phyloP scores from a whole-genome alignment of 2,329 filamentous ascomycete genomes.

The Aschersonia sp. region DNA sequence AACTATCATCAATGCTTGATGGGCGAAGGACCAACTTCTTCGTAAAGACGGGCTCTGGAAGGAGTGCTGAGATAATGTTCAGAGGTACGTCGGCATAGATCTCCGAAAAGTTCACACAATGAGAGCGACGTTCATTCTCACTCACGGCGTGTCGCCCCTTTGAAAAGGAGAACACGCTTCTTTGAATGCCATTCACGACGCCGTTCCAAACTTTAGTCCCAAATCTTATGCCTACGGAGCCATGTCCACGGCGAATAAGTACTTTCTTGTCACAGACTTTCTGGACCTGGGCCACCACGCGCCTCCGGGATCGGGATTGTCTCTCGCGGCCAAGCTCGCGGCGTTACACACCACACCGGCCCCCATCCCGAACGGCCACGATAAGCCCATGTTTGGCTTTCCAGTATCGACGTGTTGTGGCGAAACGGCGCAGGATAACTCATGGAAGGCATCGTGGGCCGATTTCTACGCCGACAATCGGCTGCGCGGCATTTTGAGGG shows the following conservation, averaged over 20 bases:
- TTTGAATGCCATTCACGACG: slow-evolving; percentile 63
- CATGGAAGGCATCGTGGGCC: slow-evolving; percentile 59
- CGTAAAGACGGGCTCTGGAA: slow-evolving; percentile 53
- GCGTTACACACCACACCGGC: slow-evolving; percentile 65
- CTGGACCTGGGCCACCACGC: slow-evolving; percentile 44
- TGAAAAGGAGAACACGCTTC: slow-evolving; percentile 61
- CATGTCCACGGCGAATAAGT: slow-evolving; percentile 31
- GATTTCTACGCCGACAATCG: slow-evolving; percentile 74
- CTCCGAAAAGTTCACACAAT: background rate
- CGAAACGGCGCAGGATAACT: slow-evolving; percentile 68
- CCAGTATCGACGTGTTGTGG: slow-evolving; percentile 78
- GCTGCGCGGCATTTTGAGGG: slow-evolving; percentile 47
- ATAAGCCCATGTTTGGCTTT: slow-evolving; percentile 63
- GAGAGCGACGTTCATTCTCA: slow-evolving; percentile 13
- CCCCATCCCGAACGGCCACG: slow-evolving; percentile 44
- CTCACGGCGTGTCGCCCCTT: slow-evolving; percentile 19
- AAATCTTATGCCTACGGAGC: slow-evolving; percentile 59
- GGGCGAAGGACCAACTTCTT: slow-evolving; percentile 46
- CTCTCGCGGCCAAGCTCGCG: slow-evolving; percentile 63
- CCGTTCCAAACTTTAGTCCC: slow-evolving; percentile 64
- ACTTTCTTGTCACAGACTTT: slow-evolving; percentile 65
- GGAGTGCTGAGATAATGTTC: slow-evolving; percentile 54
- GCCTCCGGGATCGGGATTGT: slow-evolving; percentile 30
- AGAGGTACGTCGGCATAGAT: slow-evolving; percentile 28
- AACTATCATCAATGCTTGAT: slow-evolving; percentile 30